phyloP scores from a whole-genome alignment of 2,329 filamentous ascomycete species.

The Xylaria sp. region DNA sequence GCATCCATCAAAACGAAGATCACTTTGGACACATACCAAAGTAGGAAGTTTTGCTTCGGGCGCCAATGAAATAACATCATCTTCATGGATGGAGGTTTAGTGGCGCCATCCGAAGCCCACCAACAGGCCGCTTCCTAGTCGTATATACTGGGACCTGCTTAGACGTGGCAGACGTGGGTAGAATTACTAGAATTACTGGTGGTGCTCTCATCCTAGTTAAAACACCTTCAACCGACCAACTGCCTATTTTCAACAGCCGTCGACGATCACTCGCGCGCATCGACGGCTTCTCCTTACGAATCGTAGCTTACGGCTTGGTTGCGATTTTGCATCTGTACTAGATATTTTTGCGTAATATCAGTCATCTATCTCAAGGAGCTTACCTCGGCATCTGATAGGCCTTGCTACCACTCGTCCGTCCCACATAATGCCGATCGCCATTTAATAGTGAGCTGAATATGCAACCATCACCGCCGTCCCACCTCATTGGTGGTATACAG shows the following conservation, averaged over 20 bases:
- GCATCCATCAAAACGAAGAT: conserved; percentile 23
- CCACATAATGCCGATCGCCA: conserved; percentile 25
- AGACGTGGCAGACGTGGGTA: no score
- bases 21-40: conserved; percentile 12
- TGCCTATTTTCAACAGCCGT: conserved; percentile 26
- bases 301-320: not conserved
- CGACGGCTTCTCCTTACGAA: not conserved
- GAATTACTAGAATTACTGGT: no score
- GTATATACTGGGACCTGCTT: not conserved
- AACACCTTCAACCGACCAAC: conserved; percentile 6
- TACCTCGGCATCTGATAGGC: conserved; percentile 26
- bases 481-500: no score
- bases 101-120: conserved; percentile 8
- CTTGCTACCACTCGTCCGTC: conserved; percentile 6
- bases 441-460: conserved; percentile 13
- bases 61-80: conserved; percentile 18
- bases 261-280: conserved; percentile 23
- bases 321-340: not conserved
- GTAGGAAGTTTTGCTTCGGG: conserved; percentile 3
- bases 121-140: conserved; percentile 1
- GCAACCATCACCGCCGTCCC: not conserved
- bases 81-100: not conserved
- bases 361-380: not conserved
- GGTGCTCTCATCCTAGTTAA: not conserved
- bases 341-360: not conserved